Conservation (phyloP, 179 eudicot genomes). For the Corrigiola litoralis region DNA sequence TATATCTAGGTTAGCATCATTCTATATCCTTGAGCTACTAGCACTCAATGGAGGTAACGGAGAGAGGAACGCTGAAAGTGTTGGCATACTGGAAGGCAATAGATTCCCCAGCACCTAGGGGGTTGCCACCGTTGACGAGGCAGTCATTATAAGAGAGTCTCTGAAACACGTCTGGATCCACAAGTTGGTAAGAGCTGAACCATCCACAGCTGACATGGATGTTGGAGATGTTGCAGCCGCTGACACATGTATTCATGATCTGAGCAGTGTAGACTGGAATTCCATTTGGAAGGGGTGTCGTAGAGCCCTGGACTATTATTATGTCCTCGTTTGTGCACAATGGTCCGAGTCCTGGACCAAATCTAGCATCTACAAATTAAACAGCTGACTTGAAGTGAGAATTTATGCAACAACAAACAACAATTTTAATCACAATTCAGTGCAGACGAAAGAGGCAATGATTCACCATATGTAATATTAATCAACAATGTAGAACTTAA, state of each 20-base stretch:
- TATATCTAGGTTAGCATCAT: too few species aligned
- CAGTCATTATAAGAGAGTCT: constrained; percentile 62
- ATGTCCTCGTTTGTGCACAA: constrained; percentile 49
- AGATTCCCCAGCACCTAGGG: constrained; percentile 38
- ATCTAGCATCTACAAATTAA: neutral
- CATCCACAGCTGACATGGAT: constrained; percentile 72
- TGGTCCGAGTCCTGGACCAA: neutral
- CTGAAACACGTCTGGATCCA: constrained; percentile 55
- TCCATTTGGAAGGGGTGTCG: constrained; percentile 52
- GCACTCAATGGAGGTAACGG: constrained; percentile 52
- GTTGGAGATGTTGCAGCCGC: constrained; percentile 57
- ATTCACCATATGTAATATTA: too few species aligned
- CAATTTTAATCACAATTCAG: too few species aligned
- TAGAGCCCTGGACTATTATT: constrained; percentile 46
- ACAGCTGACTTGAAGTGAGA: neutral
- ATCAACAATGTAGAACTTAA: too few species aligned
- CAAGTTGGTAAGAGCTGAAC: constrained; percentile 71
- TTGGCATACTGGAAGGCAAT: constrained; percentile 62
- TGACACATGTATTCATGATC: constrained; percentile 48
- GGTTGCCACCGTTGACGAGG: constrained; percentile 64
- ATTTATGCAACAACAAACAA: neutral
- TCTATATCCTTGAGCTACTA: too few species aligned
- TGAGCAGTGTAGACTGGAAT: constrained; percentile 63
- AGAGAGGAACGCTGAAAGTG: constrained; percentile 42
- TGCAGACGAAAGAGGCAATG: too few species aligned